Percentiles rank a stretch among this genome's conserved stretches.
Evolutionary conservation across 192 early-diverging fungal species (phyloP).

Genomic region (Coemansia sp.): DNA sequence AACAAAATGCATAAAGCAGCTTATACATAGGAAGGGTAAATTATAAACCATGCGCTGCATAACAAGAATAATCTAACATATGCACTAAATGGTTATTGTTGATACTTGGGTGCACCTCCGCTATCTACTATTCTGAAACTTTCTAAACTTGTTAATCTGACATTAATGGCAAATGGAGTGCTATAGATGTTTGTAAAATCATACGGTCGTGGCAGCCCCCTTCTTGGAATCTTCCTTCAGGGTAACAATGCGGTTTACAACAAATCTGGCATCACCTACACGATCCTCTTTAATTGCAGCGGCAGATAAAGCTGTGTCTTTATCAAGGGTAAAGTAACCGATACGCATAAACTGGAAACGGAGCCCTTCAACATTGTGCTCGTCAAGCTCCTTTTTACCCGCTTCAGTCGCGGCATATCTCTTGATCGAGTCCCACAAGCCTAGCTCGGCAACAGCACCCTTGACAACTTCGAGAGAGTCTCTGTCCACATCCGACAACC

Average conservation of each 20-base stretch:
- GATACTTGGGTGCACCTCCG: neutral
- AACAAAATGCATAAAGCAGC: too few relatives aligned
- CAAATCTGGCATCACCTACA: constrained; percentile 59
- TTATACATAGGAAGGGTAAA: too few relatives aligned
- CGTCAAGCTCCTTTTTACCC: constrained; percentile 56
- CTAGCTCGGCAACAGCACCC: constrained; percentile 79
- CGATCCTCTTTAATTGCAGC: constrained; percentile 60
- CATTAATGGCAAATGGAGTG: too few relatives aligned
- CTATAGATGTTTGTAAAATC: neutral
- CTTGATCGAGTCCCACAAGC: constrained; percentile 68
- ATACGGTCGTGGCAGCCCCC: constrained; percentile 12
- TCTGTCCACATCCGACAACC: constrained; percentile 82
- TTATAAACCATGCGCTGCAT: neutral
- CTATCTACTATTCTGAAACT: too few relatives aligned
- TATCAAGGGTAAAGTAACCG: constrained; percentile 98
- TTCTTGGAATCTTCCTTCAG: constrained; percentile 72
- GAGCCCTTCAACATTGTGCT: constrained; percentile 73
- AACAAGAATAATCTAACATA: neutral
- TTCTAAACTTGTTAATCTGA: too few relatives aligned
- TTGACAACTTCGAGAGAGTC: constrained; percentile 70
- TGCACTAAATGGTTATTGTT: neutral
- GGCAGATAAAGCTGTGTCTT: constrained; percentile 71
- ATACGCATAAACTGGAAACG: constrained; percentile 92
- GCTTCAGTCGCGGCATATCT: constrained; percentile 44
- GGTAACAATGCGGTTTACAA: constrained; percentile 68